These are phyloP conservation scores for Cucurbitaria berberidis DNA, from an alignment of 2,329 filamentous ascomycete species.

Conservation along the genomic window DNA sequence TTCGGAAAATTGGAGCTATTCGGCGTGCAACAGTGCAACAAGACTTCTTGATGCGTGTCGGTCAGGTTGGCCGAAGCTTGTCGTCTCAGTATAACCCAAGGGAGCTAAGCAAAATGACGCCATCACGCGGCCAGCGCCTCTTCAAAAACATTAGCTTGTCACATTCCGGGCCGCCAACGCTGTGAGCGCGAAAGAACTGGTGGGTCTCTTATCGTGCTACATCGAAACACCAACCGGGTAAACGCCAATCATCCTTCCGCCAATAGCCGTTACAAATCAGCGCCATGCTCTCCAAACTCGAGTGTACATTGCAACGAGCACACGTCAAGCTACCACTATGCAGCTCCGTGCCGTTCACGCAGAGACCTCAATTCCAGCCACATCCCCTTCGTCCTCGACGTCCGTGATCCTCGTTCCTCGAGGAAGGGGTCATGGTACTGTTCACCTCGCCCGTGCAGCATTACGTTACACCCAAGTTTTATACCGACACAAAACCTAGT, in stretches of 20 bases:
- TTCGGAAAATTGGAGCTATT: too few relatives aligned
- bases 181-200: too few relatives aligned
- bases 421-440: slow-evolving; percentile 65
- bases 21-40: too few relatives aligned
- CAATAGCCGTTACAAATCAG: background rate
- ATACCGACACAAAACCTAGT: slow-evolving; percentile 67
- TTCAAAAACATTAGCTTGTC: too few relatives aligned
- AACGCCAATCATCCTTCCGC: background rate
- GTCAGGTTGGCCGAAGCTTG: too few relatives aligned
- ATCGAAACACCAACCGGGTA: too few relatives aligned
- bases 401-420: slow-evolving; percentile 46
- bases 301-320: background rate
- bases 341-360: slow-evolving; percentile 56
- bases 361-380: slow-evolving; percentile 54
- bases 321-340: slow-evolving; percentile 53
- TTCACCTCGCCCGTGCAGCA: slow-evolving; percentile 66
- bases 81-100: too few relatives aligned
- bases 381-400: slow-evolving; percentile 32
- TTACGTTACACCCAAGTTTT: slow-evolving; percentile 71
- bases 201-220: too few relatives aligned
- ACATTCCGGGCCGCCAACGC: too few relatives aligned
- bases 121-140: too few relatives aligned
- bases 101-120: too few relatives aligned
- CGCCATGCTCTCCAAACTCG: background rate
- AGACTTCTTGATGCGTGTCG: too few relatives aligned